phyloP scores from a whole-genome alignment of 2,329 filamentous ascomycete genomes.

The Huntiella savannae region DNA sequence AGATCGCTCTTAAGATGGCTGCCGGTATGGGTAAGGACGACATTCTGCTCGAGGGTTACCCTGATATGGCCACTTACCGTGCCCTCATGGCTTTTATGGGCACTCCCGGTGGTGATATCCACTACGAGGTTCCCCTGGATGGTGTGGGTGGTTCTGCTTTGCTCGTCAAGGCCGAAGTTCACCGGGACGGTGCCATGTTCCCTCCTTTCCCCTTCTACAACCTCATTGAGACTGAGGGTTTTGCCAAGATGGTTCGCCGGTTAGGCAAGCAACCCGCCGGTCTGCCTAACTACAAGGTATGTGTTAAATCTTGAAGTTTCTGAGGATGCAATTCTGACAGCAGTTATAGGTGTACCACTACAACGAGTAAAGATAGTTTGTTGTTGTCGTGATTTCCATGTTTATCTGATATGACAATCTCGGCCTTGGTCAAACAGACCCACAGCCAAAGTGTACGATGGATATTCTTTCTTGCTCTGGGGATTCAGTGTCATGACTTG shows the following conservation, averaged over 20 bases:
- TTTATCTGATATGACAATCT: slow-evolving; percentile 1
- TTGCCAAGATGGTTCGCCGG: slow-evolving; percentile 87
- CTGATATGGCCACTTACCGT: slow-evolving; percentile 80
- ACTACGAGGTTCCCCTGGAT: slow-evolving; percentile 57
- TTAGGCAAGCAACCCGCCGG: slow-evolving; percentile 72
- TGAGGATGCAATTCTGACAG: not conserved
- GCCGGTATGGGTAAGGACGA: slow-evolving; percentile 75
- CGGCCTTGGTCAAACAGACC: no score
- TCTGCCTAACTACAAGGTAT: slow-evolving; percentile 91
- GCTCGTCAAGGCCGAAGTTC: slow-evolving; percentile 89
- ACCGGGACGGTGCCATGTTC: slow-evolving; percentile 96
- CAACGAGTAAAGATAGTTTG: slow-evolving; percentile 44
- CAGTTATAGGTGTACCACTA: slow-evolving; percentile 60
- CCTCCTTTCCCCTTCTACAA: slow-evolving; percentile 92
- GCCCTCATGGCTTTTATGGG: slow-evolving; percentile 76
- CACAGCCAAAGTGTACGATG: no score
- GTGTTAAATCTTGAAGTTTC: slow-evolving; percentile 15
- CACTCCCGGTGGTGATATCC: slow-evolving; percentile 31
- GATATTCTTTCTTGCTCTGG: no score
- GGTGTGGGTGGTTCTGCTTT: slow-evolving; percentile 86
- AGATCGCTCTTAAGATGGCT: slow-evolving; percentile 55
- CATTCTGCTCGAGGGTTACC: slow-evolving; percentile 82
- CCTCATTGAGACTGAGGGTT: slow-evolving; percentile 92
- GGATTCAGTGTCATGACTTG: no score
- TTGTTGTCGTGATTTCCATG: not conserved